Evolutionary conservation across 1,139 yeast species (phyloP).

Genomic region (Geotrichum klebahnii): DNA sequence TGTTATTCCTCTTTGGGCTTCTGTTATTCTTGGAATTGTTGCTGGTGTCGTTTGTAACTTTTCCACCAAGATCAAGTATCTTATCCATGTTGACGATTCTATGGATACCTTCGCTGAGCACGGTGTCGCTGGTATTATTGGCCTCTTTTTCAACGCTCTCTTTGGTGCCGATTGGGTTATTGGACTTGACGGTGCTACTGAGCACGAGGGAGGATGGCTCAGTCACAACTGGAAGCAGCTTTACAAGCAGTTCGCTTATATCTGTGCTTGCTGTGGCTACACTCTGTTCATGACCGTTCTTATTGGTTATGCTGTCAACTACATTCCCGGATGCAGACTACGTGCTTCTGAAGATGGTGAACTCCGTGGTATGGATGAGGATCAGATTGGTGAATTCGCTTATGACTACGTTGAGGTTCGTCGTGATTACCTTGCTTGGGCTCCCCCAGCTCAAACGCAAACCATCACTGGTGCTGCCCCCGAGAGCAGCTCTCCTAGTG

Average conservation of each 20-base stretch:
- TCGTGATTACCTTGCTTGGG: conserved; percentile 7
- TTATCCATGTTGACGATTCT: conserved; percentile 82
- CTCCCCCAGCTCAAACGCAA: conserved; percentile 47
- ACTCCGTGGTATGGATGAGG: conserved; percentile 88
- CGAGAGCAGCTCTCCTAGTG: conserved; percentile 6
- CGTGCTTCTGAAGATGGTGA: conserved; percentile 84
- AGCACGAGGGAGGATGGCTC: conserved; percentile 87
- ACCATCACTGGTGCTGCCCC: conserved; percentile 9
- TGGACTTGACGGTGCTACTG: conserved; percentile 76
- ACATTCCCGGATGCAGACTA: conserved; percentile 76
- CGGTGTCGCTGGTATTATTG: conserved; percentile 92
- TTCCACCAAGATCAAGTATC: conserved; percentile 79
- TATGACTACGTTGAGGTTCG: conserved; percentile 86
- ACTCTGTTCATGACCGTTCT: conserved; percentile 73
- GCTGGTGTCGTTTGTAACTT: conserved; percentile 86
- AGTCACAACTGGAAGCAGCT: conserved; percentile 87
- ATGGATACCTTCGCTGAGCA: conserved; percentile 96
- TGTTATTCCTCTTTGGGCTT: conserved; percentile 85
- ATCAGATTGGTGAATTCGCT: conserved; percentile 96
- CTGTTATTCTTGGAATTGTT: conserved; percentile 74
- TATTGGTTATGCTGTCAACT: conserved; percentile 67
- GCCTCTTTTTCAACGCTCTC: conserved; percentile 78
- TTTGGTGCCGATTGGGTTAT: conserved; percentile 85
- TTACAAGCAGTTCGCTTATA: conserved; percentile 82
- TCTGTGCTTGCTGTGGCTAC: conserved; percentile 70